phyloP scores from a whole-genome alignment of 2,329 filamentous ascomycete genomes.

The Apiospora sp. region DNA sequence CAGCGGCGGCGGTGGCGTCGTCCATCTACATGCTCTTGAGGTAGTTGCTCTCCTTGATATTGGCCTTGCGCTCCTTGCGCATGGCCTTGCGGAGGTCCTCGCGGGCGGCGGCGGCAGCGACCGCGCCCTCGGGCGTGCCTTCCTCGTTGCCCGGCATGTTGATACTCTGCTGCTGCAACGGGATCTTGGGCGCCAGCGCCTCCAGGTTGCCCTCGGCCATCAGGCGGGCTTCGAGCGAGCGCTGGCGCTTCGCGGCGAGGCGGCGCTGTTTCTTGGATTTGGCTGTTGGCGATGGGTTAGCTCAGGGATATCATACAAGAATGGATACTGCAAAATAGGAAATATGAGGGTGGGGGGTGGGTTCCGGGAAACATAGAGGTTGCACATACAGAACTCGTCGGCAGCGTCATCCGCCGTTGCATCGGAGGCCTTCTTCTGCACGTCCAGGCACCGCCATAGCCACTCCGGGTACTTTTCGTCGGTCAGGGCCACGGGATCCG shows the following conservation, averaged over 20 bases:
- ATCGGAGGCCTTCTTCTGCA: constrained; percentile 60
- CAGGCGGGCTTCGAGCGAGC: constrained; percentile 64
- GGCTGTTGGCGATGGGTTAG: constrained; percentile 54
- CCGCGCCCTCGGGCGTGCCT: constrained; percentile 52
- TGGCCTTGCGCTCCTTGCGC: constrained; percentile 76
- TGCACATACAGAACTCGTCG: constrained; percentile 79
- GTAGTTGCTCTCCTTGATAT: constrained; percentile 88
- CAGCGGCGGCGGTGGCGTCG: background rate
- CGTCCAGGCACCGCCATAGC: constrained; percentile 78
- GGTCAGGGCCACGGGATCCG: constrained; percentile 75
- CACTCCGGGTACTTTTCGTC: constrained; percentile 82
- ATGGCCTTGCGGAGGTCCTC: constrained; percentile 73
- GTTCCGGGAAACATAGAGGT: background rate
- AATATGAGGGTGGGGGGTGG: background rate
- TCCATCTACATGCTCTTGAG: constrained; percentile 75
- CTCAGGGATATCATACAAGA: background rate
- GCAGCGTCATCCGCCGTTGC: constrained; percentile 64
- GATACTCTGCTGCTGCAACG: constrained; percentile 78
- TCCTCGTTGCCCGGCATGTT: constrained; percentile 68
- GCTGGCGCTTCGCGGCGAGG: constrained; percentile 71
- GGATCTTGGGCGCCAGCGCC: constrained; percentile 72
- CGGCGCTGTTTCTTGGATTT: constrained; percentile 86
- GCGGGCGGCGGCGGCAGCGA: constrained; percentile 59
- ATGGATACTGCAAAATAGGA: background rate
- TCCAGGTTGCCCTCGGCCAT: constrained; percentile 72